A percentile compares a stretch with the other conserved stretches of the same genome.
Conservation (phyloP, 2,329 filamentous ascomycete species). For the Aphanocladium album region DNA sequence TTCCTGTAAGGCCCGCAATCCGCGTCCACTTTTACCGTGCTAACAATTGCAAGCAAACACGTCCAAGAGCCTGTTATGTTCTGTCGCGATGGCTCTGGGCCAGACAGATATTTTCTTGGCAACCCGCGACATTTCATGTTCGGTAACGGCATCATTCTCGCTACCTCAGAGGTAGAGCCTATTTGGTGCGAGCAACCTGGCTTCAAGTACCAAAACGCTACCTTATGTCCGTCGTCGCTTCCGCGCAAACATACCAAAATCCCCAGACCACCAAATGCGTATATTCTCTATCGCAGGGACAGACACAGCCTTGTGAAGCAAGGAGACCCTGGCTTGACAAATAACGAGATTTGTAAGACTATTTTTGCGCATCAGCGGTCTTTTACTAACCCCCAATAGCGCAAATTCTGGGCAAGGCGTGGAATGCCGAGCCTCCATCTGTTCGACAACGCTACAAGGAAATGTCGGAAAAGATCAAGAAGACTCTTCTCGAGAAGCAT, state of each 20-base stretch:
- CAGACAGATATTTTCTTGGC: slow-evolving; percentile 24
- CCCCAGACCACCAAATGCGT: slow-evolving; percentile 37
- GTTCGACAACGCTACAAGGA: slow-evolving; percentile 27
- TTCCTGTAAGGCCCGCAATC: slow-evolving; percentile 20
- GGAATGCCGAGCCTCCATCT: slow-evolving; percentile 29
- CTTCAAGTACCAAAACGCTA: slow-evolving; percentile 12
- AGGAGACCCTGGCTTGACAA: slow-evolving; percentile 30
- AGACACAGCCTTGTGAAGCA: slow-evolving; percentile 30
- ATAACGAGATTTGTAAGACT: slow-evolving; percentile 39
- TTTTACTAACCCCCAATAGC: slow-evolving; percentile 24
- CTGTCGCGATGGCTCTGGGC: slow-evolving; percentile 22
- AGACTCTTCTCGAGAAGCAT: slow-evolving; percentile 24
- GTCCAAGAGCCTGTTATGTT: slow-evolving; percentile 22
- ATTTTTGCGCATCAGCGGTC: not conserved
- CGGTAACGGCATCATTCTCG: slow-evolving; percentile 19
- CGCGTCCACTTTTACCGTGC: not conserved
- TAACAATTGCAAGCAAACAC: slow-evolving; percentile 16
- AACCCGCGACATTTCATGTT: slow-evolving; percentile 21
- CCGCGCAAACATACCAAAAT: slow-evolving; percentile 21
- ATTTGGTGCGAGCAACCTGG: slow-evolving; percentile 20
- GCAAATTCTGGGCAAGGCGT: slow-evolving; percentile 31
- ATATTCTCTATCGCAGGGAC: slow-evolving; percentile 38
- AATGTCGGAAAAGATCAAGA: slow-evolving; percentile 27
- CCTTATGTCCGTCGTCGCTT: slow-evolving; percentile 12
- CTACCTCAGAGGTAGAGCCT: slow-evolving; percentile 16